Conservation (phyloP, 306 rosid species). For the Acacia melanoxylon region DNA sequence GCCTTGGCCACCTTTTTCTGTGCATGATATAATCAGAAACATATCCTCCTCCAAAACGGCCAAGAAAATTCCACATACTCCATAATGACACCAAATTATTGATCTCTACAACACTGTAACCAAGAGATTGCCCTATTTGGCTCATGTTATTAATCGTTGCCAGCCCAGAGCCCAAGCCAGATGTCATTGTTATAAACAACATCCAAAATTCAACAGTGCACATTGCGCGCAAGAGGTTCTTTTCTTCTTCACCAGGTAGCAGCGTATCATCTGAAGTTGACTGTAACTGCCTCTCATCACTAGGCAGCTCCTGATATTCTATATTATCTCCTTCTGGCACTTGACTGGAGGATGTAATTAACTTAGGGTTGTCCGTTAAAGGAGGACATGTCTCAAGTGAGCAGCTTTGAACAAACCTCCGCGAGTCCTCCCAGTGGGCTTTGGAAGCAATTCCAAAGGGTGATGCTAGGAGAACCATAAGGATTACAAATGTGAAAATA, state of each 20-base stretch:
- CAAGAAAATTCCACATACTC: constrained; percentile 96
- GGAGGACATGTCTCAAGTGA: constrained; percentile 27
- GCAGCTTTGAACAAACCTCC: neutral
- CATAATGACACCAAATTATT: constrained; percentile 71
- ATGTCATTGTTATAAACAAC: constrained; percentile 66
- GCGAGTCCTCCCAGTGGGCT: constrained; percentile 51
- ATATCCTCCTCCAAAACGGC: constrained; percentile 87
- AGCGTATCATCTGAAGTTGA: constrained; percentile 29
- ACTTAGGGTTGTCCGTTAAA: constrained; percentile 16
- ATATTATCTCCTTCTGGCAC: constrained; percentile 25
- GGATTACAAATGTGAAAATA: constrained; percentile 38
- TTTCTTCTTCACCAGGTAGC: constrained; percentile 38
- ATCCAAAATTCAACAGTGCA: constrained; percentile 72
- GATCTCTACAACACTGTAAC: constrained; percentile 59
- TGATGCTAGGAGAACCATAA: constrained; percentile 54
- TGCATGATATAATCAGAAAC: constrained; percentile 76
- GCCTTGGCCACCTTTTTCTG: constrained; percentile 70
- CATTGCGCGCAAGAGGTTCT: constrained; percentile 64
- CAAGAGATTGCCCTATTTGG: constrained; percentile 82
- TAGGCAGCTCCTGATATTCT: constrained; percentile 50
- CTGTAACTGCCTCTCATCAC: constrained; percentile 36
- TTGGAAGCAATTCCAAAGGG: constrained; percentile 68
- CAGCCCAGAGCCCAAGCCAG: constrained; percentile 85
- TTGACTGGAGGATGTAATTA: constrained; percentile 20
- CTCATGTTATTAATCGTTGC: constrained; percentile 84